Evolutionary conservation across 805 yeast genomes (phyloP), one percentile per base, ranked within the genome.

Genomic region (Candida krabiensis): DNA sequence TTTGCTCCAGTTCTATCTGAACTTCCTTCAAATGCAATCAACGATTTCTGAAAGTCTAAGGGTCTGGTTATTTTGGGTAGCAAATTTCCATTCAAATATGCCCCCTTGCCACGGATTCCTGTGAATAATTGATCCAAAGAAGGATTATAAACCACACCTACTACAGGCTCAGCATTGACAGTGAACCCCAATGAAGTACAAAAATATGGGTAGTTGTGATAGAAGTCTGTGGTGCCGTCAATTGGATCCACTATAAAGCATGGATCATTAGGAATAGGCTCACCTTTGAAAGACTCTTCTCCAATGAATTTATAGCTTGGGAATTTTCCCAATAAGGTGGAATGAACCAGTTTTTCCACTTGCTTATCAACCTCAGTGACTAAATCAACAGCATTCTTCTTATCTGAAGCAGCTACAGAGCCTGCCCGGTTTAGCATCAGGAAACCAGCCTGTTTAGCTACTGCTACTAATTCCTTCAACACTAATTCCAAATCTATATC

Each of bases 71-170:
- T 35, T 4, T 56, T 49, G 11, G 52, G 49, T 25, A 58, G 52
- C 30, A 76, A 61, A 36, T 61, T 56, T 18, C 64, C 75, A 47
- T 79, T 79, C 30, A 79, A 53, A 47, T 35, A 75, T 0, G 83
- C 71, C 27, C 86, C 86, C 30, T 67, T 57, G 5, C 80, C 82
- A 43, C 66, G 69, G 22, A 77, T 70, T 3, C 77, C 86, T 30
- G 70, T 69, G 63, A 69, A 80, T 44, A 79, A 49, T 38, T 68
- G 67, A 46, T 77, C 63, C 51, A 75, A 51, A 46, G 75, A 77
- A 7, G 86, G 86, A 53, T 79, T 80, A 55, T 68, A 79, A n/a
- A 80, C 73, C 9, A 79, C 86, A 19, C 86, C 86, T n/a, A 79
- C 79, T 0, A 66, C 73, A 1, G 85, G 74, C 37, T 56, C 56